Evolutionary conservation across 768 basidiomycete species (phyloP), one percentile per base, ranked within the genome.

Genomic region (Russula sp.): DNA sequence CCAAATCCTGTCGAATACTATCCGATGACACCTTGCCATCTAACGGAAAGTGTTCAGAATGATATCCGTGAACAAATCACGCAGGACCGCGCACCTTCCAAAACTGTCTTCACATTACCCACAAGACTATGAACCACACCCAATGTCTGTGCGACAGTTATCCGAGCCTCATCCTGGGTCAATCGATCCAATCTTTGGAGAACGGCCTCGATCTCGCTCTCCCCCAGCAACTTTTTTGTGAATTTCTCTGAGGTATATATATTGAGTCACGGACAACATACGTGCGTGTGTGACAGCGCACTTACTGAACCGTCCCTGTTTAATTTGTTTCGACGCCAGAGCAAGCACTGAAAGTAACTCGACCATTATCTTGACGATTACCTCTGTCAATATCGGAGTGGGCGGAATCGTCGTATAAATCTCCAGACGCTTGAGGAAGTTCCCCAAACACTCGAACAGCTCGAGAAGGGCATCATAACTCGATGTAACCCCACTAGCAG

Each of bases 221-320:
- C 58, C 20, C 49, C 58, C 18, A 51, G 18, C 5, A 59, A 16
- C 1, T 44, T 57, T 24, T 57, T 57, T 28, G 55, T 18, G 26
- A 57, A 57, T 14, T 57, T 57, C 26, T 38, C 49, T 55, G 1
- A 8, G 22, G 10, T n/a, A n/a, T n/a, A n/a, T 22, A 36, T 1
- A 24, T 28, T 42, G 13, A 51, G 55, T 13, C 26, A 26, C 3
- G 10, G 2, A 3, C 0, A 18, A 30, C 40, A 3, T 22, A 48
- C n/a, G n/a, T n/a, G n/a, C 8, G 8, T 14, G 6, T 2, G 9
- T 5, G 8, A n/a, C 7, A 13, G 8, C 4, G 5, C 2, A n/a
- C 61, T 57, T 18, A 62, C 61, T 57, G 8, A 62, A 18, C 6
- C 55, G 26, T 9, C 61, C 61, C 36, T 62, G 48, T 10, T 50